Evolutionary conservation across 306 rosid species (phyloP).

Genomic region (Potentilla sterilis): DNA sequence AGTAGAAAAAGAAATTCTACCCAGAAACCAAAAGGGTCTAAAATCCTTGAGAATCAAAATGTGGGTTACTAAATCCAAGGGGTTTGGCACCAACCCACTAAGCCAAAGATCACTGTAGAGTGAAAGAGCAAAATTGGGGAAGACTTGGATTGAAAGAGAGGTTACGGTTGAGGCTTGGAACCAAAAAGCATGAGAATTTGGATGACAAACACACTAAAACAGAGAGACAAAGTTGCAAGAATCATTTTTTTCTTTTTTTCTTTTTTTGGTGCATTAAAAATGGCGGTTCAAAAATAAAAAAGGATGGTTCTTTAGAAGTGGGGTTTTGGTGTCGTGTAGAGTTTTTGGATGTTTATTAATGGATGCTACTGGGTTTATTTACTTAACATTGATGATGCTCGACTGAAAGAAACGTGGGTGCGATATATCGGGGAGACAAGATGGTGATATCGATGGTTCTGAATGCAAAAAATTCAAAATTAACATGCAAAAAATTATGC

Average conservation of each 20-base stretch:
- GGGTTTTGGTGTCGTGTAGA: constrained; percentile 17
- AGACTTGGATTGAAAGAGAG: constrained; percentile 70
- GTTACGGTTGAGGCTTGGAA: constrained; percentile 17
- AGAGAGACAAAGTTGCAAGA: constrained; percentile 10
- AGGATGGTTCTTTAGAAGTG: background rate
- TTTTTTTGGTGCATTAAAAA: constrained; percentile 13
- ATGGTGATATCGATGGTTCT: background rate
- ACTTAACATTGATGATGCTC: background rate
- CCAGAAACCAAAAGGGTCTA: constrained; percentile 21
- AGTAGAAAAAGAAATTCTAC: constrained; percentile 23
- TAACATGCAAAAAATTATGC: too few relatives aligned
- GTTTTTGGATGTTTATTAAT: constrained; percentile 1
- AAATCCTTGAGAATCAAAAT: constrained; percentile 9
- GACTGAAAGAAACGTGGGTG: background rate
- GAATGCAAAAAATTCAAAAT: too few relatives aligned
- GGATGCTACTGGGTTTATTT: background rate
- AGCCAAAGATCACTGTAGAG: constrained; percentile 26
- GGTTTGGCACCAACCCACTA: constrained; percentile 41
- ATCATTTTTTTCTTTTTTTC: background rate
- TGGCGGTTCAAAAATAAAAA: constrained; percentile 16
- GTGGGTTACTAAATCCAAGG: constrained; percentile 32
- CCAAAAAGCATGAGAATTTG: constrained; percentile 12
- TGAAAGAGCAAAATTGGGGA: constrained; percentile 28
- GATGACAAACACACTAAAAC: constrained; percentile 14
- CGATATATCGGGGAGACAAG: background rate